Percentiles rank a stretch among this genome's conserved stretches.
Evolutionary conservation across 148 eudicot genomes (phyloP).

Genomic region (Rhododendron vialii): DNA sequence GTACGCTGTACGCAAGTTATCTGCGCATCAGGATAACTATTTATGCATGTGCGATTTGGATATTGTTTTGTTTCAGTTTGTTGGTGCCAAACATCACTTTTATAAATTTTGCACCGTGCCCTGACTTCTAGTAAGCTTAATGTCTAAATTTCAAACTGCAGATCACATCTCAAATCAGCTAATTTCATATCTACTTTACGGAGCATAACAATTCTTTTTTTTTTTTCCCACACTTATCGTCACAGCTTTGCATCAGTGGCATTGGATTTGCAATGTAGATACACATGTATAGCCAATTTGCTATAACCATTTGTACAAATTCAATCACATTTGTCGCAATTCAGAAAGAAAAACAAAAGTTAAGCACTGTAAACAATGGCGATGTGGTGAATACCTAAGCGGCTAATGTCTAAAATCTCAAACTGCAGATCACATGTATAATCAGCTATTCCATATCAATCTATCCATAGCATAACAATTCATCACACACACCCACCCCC

Average conservation of each 20-base stretch:
- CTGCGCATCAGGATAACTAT: too few species aligned
- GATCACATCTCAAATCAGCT: not conserved
- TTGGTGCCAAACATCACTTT: too few species aligned
- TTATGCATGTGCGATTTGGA: too few species aligned
- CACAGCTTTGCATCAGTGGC: not conserved
- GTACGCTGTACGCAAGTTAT: too few species aligned
- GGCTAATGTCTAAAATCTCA: not conserved
- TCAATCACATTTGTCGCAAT: not conserved
- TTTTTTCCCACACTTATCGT: not conserved
- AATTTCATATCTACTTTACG: not conserved
- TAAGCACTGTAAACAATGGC: not conserved
- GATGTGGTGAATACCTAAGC: not conserved
- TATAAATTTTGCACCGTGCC: too few species aligned
- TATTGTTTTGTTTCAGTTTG: too few species aligned
- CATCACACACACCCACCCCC: too few species aligned
- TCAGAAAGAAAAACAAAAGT: not conserved
- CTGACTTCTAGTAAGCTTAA: not conserved
- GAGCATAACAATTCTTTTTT: not conserved
- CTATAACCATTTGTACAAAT: not conserved
- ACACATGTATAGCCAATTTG: not conserved
- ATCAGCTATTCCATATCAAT: not conserved
- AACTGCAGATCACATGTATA: not conserved
- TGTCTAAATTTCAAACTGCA: not conserved
- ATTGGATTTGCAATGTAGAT: not conserved
- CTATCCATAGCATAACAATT: not conserved